phyloP scores from a whole-genome alignment of 1,284 basidiomycete species.

The Boletus smithii region DNA sequence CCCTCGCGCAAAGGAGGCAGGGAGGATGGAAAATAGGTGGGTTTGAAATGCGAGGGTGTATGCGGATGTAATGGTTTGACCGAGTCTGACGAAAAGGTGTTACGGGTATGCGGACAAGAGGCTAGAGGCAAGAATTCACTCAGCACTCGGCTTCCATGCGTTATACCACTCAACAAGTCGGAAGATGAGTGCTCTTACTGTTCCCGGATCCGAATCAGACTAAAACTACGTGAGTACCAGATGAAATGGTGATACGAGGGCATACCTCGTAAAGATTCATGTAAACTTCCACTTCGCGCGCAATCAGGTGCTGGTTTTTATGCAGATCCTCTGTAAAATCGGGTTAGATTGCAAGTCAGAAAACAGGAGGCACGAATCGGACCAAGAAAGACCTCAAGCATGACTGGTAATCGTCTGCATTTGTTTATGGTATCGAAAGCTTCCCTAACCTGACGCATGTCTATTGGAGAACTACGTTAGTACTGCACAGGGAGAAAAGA shows the following conservation, averaged over 20 bases:
- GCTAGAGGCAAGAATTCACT: constrained; percentile 37
- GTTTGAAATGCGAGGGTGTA: constrained; percentile 70
- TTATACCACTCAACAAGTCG: constrained; percentile 64
- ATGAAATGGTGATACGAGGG: constrained; percentile 1
- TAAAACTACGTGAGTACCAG: constrained; percentile 25
- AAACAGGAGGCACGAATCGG: constrained; percentile 18
- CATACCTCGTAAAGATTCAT: constrained; percentile 62
- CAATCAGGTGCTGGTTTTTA: constrained; percentile 55
- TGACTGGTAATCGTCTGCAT: constrained; percentile 53
- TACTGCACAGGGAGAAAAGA: neutral
- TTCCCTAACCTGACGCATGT: constrained; percentile 44
- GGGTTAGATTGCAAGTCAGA: constrained; percentile 3
- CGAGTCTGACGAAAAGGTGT: constrained; percentile 45
- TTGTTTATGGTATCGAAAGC: constrained; percentile 57
- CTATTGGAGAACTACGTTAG: constrained; percentile 34
- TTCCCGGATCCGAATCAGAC: constrained; percentile 45
- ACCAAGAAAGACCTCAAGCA: constrained; percentile 70
- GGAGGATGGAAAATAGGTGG: constrained; percentile 62
- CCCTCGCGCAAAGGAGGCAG: constrained; percentile 58
- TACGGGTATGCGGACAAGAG: constrained; percentile 9
- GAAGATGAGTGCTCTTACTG: constrained; percentile 51
- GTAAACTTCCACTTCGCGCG: constrained; percentile 53
- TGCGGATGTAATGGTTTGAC: constrained; percentile 52
- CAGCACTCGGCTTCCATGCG: constrained; percentile 59
- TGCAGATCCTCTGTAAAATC: constrained; percentile 55